Conservation (phyloP, 306 rosid species). For the Astragalus membranaceus region DNA sequence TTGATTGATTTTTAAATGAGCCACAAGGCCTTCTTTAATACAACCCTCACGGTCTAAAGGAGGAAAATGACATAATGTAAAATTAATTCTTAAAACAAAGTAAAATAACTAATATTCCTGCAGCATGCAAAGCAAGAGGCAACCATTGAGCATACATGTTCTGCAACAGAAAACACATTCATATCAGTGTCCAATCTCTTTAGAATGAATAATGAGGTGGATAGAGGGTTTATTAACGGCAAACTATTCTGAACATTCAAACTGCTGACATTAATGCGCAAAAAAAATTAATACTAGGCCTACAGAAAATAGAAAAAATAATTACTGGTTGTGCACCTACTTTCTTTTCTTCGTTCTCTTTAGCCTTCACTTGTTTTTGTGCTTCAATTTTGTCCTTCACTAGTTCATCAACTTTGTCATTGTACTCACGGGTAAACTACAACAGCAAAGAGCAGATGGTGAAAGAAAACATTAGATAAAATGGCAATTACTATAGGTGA, state of each 20-base stretch:
- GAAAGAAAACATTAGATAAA: constrained; percentile 8
- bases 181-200: constrained; percentile 5
- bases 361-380: constrained; percentile 56
- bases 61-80: no score
- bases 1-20: no score
- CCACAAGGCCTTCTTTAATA: no score
- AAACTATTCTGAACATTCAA: constrained; percentile 8
- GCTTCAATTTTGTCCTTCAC: constrained; percentile 88
- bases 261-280: neutral
- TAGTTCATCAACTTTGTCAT: constrained; percentile 91
- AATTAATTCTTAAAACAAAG: no score
- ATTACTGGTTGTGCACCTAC: constrained; percentile 90
- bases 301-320: neutral
- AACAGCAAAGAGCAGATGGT: constrained; percentile 4
- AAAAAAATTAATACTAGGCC: neutral
- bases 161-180: constrained; percentile 50
- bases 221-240: neutral
- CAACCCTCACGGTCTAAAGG: no score
- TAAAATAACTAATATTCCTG: no score
- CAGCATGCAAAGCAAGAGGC: no score
- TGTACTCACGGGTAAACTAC: constrained; percentile 93
- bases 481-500: neutral
- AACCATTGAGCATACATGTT: constrained; percentile 73
- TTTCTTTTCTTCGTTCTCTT: constrained; percentile 89
- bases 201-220: neutral